phyloP scores from a whole-genome alignment of 306 rosid genomes.

The Corylus avellana region DNA sequence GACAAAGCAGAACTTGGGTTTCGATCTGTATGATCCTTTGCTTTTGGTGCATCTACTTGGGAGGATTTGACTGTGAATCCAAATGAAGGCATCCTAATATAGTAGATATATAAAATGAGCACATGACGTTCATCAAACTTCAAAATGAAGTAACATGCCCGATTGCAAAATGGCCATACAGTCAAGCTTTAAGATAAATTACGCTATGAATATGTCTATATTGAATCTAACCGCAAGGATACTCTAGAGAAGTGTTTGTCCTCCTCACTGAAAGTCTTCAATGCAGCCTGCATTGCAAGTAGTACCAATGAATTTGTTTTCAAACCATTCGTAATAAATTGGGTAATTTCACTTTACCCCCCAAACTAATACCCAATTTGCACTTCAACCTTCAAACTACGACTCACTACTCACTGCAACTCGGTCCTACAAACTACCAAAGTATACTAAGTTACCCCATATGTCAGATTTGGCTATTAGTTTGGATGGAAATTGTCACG shows the following conservation, averaged over 20 bases:
- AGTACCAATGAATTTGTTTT: slow-evolving; percentile 24
- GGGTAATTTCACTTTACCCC: too few species aligned
- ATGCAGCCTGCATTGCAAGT: slow-evolving; percentile 73
- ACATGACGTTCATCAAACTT: slow-evolving; percentile 21
- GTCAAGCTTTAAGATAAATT: not conserved
- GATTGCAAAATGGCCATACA: not conserved
- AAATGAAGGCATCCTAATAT: slow-evolving; percentile 83
- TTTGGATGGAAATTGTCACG: too few species aligned
- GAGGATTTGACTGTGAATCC: slow-evolving; percentile 81
- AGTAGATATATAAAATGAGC: slow-evolving; percentile 31
- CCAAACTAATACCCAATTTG: too few species aligned
- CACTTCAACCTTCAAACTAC: too few species aligned
- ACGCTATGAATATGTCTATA: slow-evolving; percentile 17
- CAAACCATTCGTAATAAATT: slow-evolving; percentile 18
- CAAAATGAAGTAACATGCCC: slow-evolving; percentile 15
- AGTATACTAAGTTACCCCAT: too few species aligned
- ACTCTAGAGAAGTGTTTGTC: slow-evolving; percentile 87
- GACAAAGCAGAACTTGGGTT: slow-evolving; percentile 50
- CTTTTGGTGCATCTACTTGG: slow-evolving; percentile 54
- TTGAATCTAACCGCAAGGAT: slow-evolving; percentile 66
- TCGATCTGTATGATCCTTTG: slow-evolving; percentile 51
- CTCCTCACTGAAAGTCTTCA: slow-evolving; percentile 88
- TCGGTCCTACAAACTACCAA: too few species aligned
- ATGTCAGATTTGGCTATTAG: too few species aligned
- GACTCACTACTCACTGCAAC: too few species aligned